Evolutionary conservation across 306 rosid species (phyloP), one percentile per base, ranked within the genome.

Genomic region (Dalbergia oliveri): DNA sequence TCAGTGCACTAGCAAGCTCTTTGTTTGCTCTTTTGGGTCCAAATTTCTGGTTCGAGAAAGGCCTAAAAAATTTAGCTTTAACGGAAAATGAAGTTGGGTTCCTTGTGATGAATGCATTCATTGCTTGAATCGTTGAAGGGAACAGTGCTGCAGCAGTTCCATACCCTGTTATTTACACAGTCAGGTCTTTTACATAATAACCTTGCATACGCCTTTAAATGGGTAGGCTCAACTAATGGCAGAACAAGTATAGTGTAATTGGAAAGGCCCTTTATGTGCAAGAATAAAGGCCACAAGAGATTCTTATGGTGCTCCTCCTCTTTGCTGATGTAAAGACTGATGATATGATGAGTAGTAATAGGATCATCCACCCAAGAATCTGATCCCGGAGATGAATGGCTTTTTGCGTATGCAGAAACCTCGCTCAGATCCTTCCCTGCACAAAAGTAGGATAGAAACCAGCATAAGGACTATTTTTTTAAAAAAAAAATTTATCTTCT

Each of bases 301-400:
- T 87, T 87, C 59, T 80, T 83, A 44, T 84, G 83, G 6, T 77
- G 88, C 34, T 88, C 88, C 76, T 71, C 85, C 47, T 91, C 89
- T 78, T 88, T 88, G 84, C 77, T 87, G 35, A 90, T 72, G 72
- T 26, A 88, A 69, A 95, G 86, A 45, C 93, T 86, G 50, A 93
- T 81, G 58, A 93, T 80, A 84, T 95, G 96, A n/a, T 93, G 92
- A 26, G 31, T 1, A 14, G 94, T 95, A 68, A 93, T 86, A 31
- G 98, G 99, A 82, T 93, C 99, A 84, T 95, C 99, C 61, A 90
- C 90, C 97, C 99, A 95, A n/a, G 99, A 93, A 88, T 95, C 99
- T 7, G 92, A 91, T 13, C 99, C 97, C 31, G 79, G 79, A 79
- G 91, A 73, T 23, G 98, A 93, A 68, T 88, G 89, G 58, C 85